Evolutionary conservation across 805 yeast species (phyloP), one percentile per base, ranked within the genome.

Genomic region (Saturnispora diversa): DNA sequence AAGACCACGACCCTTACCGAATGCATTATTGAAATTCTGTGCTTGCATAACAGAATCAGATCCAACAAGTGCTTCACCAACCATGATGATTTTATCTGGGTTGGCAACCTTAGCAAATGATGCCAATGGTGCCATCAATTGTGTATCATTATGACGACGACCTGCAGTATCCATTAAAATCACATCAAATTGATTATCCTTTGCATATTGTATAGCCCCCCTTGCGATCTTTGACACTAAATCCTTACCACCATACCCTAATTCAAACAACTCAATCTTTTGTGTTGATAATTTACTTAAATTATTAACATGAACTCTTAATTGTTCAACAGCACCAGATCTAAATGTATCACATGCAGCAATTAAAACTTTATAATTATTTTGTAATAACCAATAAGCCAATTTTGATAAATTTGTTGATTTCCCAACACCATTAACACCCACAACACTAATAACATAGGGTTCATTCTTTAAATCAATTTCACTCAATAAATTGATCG

Each of bases 331-430:
- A 1, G 98, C 98, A 39, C 98, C 98, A 1, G 96, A 85, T 62
- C 98, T 74, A 65, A 90, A 90, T 1, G 98, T 92, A 64, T 90
- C 98, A 64, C 97, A 90, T 0, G 98, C 98, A 17, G 95, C 94
- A 52, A 90, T 83, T 39, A 90, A 68, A 1, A 90, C 95, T 49
- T 74, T 77, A 58, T 84, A 70, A 55, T 90, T 78, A 60, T 92
- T 90, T 55, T 92, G 97, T 42, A 90, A 64, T 39, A 90, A 69
- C 98, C 98, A 90, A 59, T 84, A 90, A 2, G 96, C 97, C 39
- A 90, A 65, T 60, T 90, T 90, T 20, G 97, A 92, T 46, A 90
- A 66, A 55, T 90, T 92, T 2, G 98, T 90, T 0, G 97, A 90
- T 60, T 90, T 90, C 11, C 98, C 98, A 30, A 90, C 98, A 33